These are phyloP conservation scores for Tanacetum coccineum DNA, from an alignment of 129 eudicot species.

Conservation along the genomic window DNA sequence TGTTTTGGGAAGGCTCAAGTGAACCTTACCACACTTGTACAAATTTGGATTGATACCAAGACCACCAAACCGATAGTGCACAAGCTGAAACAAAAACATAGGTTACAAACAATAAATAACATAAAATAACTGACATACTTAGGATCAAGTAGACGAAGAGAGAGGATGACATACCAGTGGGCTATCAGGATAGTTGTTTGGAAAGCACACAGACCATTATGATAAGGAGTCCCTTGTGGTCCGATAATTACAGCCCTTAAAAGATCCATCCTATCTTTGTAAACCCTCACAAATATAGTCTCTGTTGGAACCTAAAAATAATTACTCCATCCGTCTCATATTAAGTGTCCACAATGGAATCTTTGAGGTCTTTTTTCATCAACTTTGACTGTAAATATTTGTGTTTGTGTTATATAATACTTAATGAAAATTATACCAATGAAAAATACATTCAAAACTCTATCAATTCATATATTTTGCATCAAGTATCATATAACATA, in stretches of 20 bases:
- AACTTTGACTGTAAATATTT: no score
- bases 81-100: not conserved
- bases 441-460: no score
- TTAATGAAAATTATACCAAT: no score
- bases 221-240: constrained; percentile 3
- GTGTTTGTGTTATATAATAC: no score
- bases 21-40: not conserved
- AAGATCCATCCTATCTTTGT: constrained; percentile 4
- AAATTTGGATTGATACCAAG: not conserved
- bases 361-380: no score
- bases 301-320: not conserved
- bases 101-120: not conserved
- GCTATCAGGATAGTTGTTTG: not conserved
- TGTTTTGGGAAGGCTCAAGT: not conserved
- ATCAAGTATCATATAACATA: no score
- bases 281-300: constrained; percentile 11
- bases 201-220: not conserved
- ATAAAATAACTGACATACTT: not conserved
- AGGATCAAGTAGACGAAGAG: not conserved
- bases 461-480: no score
- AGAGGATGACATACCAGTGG: not conserved
- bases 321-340: no score
- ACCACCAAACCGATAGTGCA: constrained; percentile 11
- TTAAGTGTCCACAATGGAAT: not conserved
- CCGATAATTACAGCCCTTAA: constrained; percentile 1